Evolutionary conservation across 1,139 yeast genomes (phyloP), one percentile per base, ranked within the genome.

Genomic region (Meyerozyma sp.): DNA sequence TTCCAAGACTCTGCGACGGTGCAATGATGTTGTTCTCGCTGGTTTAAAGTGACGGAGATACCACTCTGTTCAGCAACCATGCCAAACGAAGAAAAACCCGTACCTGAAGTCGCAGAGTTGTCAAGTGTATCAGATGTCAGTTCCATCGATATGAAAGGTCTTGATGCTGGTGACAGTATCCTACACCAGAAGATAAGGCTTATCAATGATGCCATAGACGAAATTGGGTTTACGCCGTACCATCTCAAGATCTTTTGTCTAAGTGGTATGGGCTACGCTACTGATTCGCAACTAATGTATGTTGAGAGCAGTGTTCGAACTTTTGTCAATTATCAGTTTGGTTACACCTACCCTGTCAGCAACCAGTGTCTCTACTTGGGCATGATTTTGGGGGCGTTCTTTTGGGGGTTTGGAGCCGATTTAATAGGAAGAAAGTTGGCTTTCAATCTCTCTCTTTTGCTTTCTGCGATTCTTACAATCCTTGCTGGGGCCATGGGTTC

Each of bases 191-290:
- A 72, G 49, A 66, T 72, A 61, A 57, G 53, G 39, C 54, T 70
- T 8, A 53, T 77, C 42, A 74, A 75, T 53, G 57, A 73, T 44
- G 79, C 79, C 8, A 59, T 75, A 23, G 79, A 75, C 51, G 78
- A 75, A 47, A 73, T 75, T 20, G 81, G 81, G 0, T 71, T 75
- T 56, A 75, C 80, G 3, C 62, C 71, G 70, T 71, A 68, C 50
- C 79, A 75, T 46, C 56, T 64, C 36, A 68, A 70, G 47, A 56
- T 73, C 27, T 65, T 76, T 36, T 68, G 67, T 51, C 55, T 77
- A 30, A 77, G 75, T 47, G 86, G 86, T 13, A 73, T 79, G 73
- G 87, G 87, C 14, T 81, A 81, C 54, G 76, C 82, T 5, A 81
- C 78, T 23, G 86, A 81, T 56, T 77, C 84, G 14, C 80, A 79